Conservation (phyloP, 1,284 basidiomycete genomes). For the Crepidotus sp. region DNA sequence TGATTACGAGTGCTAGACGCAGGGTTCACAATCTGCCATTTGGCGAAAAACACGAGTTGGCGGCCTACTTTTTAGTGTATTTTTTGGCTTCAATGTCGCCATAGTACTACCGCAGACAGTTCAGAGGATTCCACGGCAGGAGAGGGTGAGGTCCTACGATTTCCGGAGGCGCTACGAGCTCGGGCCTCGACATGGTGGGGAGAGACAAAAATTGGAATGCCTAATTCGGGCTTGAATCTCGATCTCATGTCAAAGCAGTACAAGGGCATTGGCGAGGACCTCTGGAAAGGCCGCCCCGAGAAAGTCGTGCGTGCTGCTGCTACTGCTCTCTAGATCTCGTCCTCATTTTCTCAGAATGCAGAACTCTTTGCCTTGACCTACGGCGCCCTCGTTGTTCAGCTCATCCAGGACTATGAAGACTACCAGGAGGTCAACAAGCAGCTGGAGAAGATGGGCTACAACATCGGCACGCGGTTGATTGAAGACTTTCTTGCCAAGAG, state of each 20-base stretch:
- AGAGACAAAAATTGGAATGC: slow-evolving; percentile 3
- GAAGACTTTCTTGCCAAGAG: slow-evolving; percentile 97
- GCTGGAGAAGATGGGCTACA: slow-evolving; percentile 93
- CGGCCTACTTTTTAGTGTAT: slow-evolving; percentile 88
- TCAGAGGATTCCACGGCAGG: not conserved
- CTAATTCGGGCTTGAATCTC: slow-evolving; percentile 10
- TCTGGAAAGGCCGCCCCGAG: slow-evolving; percentile 85
- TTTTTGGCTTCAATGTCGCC: slow-evolving; percentile 92
- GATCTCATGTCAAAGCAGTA: slow-evolving; percentile 49
- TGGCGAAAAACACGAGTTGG: not conserved
- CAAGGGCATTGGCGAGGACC: slow-evolving; percentile 79
- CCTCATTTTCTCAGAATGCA: slow-evolving; percentile 61
- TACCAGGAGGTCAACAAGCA: slow-evolving; percentile 85
- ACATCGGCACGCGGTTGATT: slow-evolving; percentile 93
- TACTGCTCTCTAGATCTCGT: slow-evolving; percentile 11
- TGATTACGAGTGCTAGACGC: slow-evolving; percentile 81
- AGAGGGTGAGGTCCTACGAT: slow-evolving; percentile 55
- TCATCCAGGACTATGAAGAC: slow-evolving; percentile 99
- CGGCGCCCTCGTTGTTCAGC: slow-evolving; percentile 94
- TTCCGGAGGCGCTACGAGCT: slow-evolving; percentile 93
- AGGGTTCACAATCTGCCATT: slow-evolving; percentile 1
- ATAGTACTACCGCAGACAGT: slow-evolving; percentile 67
- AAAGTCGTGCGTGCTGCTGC: slow-evolving; percentile 65
- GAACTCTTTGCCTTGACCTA: slow-evolving; percentile 97
- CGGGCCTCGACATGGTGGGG: slow-evolving; percentile 81